phyloP scores from a whole-genome alignment of 495 filamentous ascomycete genomes.

The Daldinia decipiens region DNA sequence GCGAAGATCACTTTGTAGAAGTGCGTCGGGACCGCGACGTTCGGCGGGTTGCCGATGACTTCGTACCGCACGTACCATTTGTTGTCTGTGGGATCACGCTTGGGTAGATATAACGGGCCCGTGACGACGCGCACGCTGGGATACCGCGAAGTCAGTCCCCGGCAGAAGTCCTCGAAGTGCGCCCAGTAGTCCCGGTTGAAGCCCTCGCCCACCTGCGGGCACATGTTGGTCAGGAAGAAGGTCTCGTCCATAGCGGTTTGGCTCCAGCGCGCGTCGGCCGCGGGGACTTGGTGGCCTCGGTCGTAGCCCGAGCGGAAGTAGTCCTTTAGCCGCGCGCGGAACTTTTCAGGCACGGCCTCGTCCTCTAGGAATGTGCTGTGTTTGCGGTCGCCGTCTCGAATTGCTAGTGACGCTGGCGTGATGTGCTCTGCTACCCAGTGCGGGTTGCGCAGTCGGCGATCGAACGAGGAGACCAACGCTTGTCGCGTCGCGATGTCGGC shows the following conservation, averaged over 20 bases:
- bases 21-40: constrained; percentile 95
- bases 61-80: constrained; percentile 97
- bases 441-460: constrained; percentile 91
- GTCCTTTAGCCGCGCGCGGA: constrained; percentile 89
- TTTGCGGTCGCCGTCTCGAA: constrained; percentile 82
- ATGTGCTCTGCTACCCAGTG: constrained; percentile 98
- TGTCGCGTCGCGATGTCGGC: constrained; percentile 79
- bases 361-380: constrained; percentile 88
- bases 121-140: constrained; percentile 92
- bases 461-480: constrained; percentile 84
- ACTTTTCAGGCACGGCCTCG: constrained; percentile 77
- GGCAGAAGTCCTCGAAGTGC: constrained; percentile 97
- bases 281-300: constrained; percentile 96
- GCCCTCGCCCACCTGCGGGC: constrained; percentile 94
- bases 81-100: constrained; percentile 76
- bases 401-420: constrained; percentile 82
- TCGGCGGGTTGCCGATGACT: constrained; percentile 94
- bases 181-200: constrained; percentile 99
- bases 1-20: constrained; percentile 99
- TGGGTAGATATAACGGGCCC: constrained; percentile 90
- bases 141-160: constrained; percentile 79
- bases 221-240: constrained; percentile 94
- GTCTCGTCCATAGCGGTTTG: constrained; percentile 94
- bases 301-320: constrained; percentile 96
- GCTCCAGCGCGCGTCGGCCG: constrained; percentile 95